Base-by-base conservation (phyloP, 345 rosid genomes). In the Acer yangbiense region DNA sequence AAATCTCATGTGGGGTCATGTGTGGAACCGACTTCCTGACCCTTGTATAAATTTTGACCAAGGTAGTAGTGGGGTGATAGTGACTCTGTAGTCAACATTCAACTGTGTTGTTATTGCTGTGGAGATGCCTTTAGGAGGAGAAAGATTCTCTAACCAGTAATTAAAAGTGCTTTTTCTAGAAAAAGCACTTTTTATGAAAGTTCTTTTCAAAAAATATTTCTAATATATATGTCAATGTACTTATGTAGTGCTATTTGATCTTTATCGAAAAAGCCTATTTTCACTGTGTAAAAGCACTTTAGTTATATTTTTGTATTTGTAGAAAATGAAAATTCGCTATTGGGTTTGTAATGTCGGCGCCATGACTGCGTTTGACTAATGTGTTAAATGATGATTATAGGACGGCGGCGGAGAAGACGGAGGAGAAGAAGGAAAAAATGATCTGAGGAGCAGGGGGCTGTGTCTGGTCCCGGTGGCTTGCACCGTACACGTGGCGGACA, bases 391-490 rank as follows among this genome's bases (percentile, higher is more conserved):
- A 0, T 18, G 17, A 7, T 57, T 10, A 46, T 41, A 89, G 93
- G 85, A 84, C 14, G 88, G 73, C 14, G 88, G 73, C 43, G 88
- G 83, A 76, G 86, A 78, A 23, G 74, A 69, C 12, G 86, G 83
- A 76, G 87, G 79, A 46, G 85, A 83, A 68, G 83, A 73, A 21
- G 32, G 58, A 48, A 52, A 60, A 13, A 79, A 78, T 72, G 90
- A 87, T 61, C 77, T 95, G 87, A 87, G 89, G 81, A 93, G 94
- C 83, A 88, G 92, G 76, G 99, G 99, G 17, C 78, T 95, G 50
- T 93, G 99, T 76, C 83, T 95, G 65, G 97, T 91, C 54, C 97
- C 97, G 0, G 80, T 89, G 75, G 92, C 87, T 0, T 89, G 84
- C 79, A 88, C 94, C 70, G 71, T 82, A 41, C 93, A 87, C 79